These are phyloP conservation scores for Tetraselmis chui DNA, from an alignment of 139 green algal species.

Conservation along the genomic window DNA sequence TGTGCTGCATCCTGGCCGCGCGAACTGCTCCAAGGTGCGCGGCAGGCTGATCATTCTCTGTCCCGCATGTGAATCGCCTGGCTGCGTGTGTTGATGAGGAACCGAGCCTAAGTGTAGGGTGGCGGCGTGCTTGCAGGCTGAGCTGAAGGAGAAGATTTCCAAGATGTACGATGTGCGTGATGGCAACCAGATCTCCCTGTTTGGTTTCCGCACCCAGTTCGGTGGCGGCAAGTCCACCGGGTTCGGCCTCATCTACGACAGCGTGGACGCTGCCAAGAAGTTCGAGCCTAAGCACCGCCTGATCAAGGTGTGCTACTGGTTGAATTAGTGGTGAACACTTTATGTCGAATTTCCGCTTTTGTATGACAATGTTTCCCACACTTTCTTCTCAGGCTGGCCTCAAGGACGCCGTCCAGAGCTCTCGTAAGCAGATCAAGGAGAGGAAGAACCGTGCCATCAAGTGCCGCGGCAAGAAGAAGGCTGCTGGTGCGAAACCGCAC, in stretches of 20 bases:
- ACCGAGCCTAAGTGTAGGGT: too few species aligned
- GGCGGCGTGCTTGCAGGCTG: slow-evolving; percentile 52
- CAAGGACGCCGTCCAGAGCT: slow-evolving; percentile 71
- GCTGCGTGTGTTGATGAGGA: too few species aligned
- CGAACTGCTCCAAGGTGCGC: slow-evolving; percentile 93
- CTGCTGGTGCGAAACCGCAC: background rate
- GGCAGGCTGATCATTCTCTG: too few species aligned
- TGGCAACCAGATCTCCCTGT: slow-evolving; percentile 79
- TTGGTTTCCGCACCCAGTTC: slow-evolving; percentile 98
- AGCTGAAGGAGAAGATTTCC: slow-evolving; percentile 93
- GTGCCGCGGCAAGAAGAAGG: slow-evolving; percentile 90
- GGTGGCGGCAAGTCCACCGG: slow-evolving; percentile 98
- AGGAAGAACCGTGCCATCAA: slow-evolving; percentile 94
- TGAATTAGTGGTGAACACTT: too few species aligned
- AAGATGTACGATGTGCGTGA: slow-evolving; percentile 95
- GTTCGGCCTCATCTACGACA: slow-evolving; percentile 99
- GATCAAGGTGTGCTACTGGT: slow-evolving; percentile 52
- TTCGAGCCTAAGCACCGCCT: slow-evolving; percentile 98
- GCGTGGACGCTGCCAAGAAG: slow-evolving; percentile 87
- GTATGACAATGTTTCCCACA: background rate
- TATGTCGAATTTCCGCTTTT: background rate
- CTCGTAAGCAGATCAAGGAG: slow-evolving; percentile 99
- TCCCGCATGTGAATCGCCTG: too few species aligned
- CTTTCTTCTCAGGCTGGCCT: slow-evolving; percentile 65
- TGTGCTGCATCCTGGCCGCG: slow-evolving; percentile 91